Base-by-base conservation (phyloP, 805 yeast genomes). In the Ogataea kodamae region DNA sequence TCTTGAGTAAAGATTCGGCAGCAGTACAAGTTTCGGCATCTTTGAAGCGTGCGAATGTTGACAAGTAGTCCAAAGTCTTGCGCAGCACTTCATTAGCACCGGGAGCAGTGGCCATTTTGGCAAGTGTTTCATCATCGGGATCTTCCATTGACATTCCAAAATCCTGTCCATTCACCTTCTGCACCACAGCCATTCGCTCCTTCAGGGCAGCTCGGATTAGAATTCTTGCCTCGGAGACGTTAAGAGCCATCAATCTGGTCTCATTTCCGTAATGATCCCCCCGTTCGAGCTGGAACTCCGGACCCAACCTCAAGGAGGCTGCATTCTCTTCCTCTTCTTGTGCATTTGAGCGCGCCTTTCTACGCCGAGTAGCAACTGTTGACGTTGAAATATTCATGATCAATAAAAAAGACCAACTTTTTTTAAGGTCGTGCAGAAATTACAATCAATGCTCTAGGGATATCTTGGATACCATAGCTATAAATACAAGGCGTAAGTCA, bases 301-400 rank as follows among this genome's bases (percentile, higher is more conserved):
- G 90, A 7, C 98, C 98, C 37, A 92, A 72, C 53, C 83, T 81
- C 48, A 92, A 70, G 32, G 74, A 72, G 0, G 96, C 78, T 0
- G 97, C 94, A 53, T 92, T 94, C 55, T 90, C 97, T 52, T 89
- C 97, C 45, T 85, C 95, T 39, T 80, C 89, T 39, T 78, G 79
- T 52, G 65, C 77, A 42, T 61, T 69, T 17, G 72, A 68, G 44
- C 68, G 69, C 38, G 68, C 73, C 32, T 79, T 75, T 60, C 95
- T 76, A 65, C 95, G 78, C 55, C 87, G 75, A 27, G 83, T 84
- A 17, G 89, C 90, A 30, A 86, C 73, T 4, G 96, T 84, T 32
- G 95, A 84, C 22, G 95, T 85, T 22, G 95, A 83, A 23, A 86
- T 78, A 59, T 88, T 88, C 96, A 88, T 87, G n/a, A n/a, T n/a